phyloP scores from a whole-genome alignment of 1,284 basidiomycete genomes.

The Meira miltonrushii region DNA sequence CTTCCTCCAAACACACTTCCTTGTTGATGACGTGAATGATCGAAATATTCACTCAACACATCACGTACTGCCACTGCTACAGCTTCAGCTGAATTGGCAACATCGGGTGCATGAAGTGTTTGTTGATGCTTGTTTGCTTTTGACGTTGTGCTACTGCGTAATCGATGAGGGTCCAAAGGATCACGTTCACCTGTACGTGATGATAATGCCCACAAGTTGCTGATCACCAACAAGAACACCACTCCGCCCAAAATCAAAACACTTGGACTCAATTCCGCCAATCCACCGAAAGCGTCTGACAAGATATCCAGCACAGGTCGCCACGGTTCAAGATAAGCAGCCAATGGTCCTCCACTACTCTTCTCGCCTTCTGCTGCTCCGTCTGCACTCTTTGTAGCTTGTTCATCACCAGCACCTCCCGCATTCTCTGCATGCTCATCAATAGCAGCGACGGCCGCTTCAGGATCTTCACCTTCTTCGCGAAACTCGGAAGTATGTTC shows the following conservation, averaged over 20 bases:
- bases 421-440: constrained; percentile 5
- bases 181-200: constrained; percentile 2
- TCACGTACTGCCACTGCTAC: constrained; percentile 15
- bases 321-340: constrained; percentile 7
- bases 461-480: constrained; percentile 66
- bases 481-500: constrained; percentile 83
- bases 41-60: constrained; percentile 15
- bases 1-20: not conserved
- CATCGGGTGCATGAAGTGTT: not conserved
- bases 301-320: constrained; percentile 8
- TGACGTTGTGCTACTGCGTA: not conserved
- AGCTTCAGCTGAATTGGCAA: not conserved
- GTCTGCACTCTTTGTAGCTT: not conserved
- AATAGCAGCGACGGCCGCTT: constrained; percentile 33
- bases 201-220: constrained; percentile 51
- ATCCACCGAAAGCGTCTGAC: constrained; percentile 22
- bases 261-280: constrained; percentile 26
- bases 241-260: constrained; percentile 36
- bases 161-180: constrained; percentile 14
- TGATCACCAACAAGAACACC: constrained; percentile 49
- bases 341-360: constrained; percentile 1
- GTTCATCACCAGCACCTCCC: constrained; percentile 10
- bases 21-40: not conserved
- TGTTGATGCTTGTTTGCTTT: not conserved
- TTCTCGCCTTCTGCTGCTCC: not conserved